Evolutionary conservation across 2,329 filamentous ascomycete genomes (phyloP).

Genomic region (Cordyceps farinosa): DNA sequence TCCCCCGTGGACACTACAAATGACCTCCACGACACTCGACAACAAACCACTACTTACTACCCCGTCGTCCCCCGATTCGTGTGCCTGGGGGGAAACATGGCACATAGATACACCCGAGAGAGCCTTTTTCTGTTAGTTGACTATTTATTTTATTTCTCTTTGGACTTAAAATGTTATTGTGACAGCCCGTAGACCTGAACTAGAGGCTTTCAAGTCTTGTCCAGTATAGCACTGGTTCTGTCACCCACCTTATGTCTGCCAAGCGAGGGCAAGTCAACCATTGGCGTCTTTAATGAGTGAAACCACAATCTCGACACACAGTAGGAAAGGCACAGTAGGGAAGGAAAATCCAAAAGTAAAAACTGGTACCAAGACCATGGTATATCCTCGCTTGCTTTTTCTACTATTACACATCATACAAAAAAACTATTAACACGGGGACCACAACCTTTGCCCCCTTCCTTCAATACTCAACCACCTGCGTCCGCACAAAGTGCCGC

Average conservation of each 20-base stretch:
- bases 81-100: constrained; percentile 2
- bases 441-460: background rate
- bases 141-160: constrained; percentile 8
- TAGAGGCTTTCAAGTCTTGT: background rate
- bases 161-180: background rate
- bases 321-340: background rate
- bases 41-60: constrained; percentile 12
- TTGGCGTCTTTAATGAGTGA: too few relatives aligned
- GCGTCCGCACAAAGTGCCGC: constrained; percentile 10
- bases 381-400: background rate
- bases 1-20: background rate
- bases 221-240: too few relatives aligned
- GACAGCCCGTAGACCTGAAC: background rate
- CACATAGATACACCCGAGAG: constrained; percentile 8
- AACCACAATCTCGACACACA: too few relatives aligned
- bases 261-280: too few relatives aligned
- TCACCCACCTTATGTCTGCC: too few relatives aligned
- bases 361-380: background rate
- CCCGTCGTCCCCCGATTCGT: background rate
- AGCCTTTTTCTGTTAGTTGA: constrained; percentile 16
- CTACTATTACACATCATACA: constrained; percentile 6
- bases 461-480: constrained; percentile 12
- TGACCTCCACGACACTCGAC: background rate
- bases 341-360: background rate
- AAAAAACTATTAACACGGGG: background rate